A percentile compares a stretch with the other conserved stretches of the same genome.
phyloP scores from a whole-genome alignment of 2,329 filamentous ascomycete species.

The Penicillium sp. region DNA sequence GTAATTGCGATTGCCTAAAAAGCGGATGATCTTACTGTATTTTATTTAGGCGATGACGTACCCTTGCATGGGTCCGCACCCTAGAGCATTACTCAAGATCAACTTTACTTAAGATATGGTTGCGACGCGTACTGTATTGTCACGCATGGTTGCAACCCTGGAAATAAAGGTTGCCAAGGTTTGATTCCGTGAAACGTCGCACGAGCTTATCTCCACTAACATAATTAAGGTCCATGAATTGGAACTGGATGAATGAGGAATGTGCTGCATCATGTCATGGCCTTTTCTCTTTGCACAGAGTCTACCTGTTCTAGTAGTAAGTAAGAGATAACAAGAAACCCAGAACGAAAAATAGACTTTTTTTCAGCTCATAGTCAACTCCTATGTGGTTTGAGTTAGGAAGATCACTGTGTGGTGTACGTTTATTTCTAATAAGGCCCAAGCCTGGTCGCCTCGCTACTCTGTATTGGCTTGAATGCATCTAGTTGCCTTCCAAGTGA shows the following conservation, averaged over 20 bases:
- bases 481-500: not conserved
- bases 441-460: not conserved
- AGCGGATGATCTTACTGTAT: not conserved
- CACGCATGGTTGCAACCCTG: slow-evolving; percentile 29
- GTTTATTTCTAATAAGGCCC: not conserved
- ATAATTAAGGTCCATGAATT: slow-evolving; percentile 32
- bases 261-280: slow-evolving; percentile 2
- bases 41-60: slow-evolving; percentile 16
- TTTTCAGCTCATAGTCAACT: too few relatives aligned
- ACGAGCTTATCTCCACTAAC: slow-evolving; percentile 41
- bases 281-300: not conserved
- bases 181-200: slow-evolving; percentile 35
- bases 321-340: too few relatives aligned
- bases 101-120: slow-evolving; percentile 19
- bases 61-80: slow-evolving; percentile 14
- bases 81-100: slow-evolving; percentile 8
- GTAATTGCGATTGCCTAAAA: too few relatives aligned
- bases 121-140: slow-evolving; percentile 22
- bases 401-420: not conserved
- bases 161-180: slow-evolving; percentile 33
- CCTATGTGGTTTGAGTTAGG: not conserved
- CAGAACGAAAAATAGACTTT: too few relatives aligned
- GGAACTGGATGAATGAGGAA: slow-evolving; percentile 14
- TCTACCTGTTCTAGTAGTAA: too few relatives aligned
- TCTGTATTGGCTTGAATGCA: not conserved